Conservation (phyloP, 306 rosid genomes). For the Phaseolus lunatus region DNA sequence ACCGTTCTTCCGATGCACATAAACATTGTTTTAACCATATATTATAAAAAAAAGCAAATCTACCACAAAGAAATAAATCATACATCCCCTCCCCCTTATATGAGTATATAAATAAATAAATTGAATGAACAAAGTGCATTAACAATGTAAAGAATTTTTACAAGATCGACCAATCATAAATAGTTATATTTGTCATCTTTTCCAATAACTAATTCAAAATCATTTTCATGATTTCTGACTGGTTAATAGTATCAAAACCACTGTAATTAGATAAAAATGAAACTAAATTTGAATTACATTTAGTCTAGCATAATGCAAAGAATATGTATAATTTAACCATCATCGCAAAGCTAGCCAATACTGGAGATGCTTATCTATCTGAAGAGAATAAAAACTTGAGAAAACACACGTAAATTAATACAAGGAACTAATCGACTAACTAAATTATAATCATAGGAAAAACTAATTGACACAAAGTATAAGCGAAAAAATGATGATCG, state of each 20-base stretch:
- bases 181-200: no score
- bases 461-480: neutral
- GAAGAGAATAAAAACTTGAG: neutral
- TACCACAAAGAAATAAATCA: neutral
- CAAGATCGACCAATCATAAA: no score
- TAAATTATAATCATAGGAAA: neutral
- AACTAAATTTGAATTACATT: neutral
- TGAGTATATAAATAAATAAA: neutral
- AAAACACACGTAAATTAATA: neutral
- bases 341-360: neutral
- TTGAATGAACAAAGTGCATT: neutral
- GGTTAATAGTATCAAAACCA: neutral
- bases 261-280: neutral
- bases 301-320: neutral
- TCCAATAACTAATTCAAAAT: neutral
- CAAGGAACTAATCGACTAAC: no score
- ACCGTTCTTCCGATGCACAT: neutral
- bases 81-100: neutral
- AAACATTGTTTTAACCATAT: constrained; percentile 10
- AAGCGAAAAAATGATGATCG: neutral
- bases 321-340: neutral
- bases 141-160: no score
- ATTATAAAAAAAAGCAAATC: neutral
- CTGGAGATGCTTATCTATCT: neutral
- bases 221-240: neutral